Conservation (phyloP, 129 eudicot species). For the Silybum marianum region DNA sequence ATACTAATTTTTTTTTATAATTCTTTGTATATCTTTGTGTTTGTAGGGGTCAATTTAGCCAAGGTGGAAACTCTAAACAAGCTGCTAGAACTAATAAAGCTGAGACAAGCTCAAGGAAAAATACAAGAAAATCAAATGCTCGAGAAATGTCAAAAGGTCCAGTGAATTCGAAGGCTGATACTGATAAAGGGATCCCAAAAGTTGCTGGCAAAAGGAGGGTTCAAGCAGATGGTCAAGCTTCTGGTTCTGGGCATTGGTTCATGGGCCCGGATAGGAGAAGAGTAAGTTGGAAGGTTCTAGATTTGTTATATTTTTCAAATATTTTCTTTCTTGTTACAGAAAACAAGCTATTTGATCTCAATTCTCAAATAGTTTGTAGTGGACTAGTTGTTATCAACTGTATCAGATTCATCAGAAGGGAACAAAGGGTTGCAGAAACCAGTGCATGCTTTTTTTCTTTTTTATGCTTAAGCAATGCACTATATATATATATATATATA, state of each 20-base stretch:
- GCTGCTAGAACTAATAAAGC: slow-evolving; percentile 31
- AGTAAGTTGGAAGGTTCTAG: slow-evolving; percentile 45
- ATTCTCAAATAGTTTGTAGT: not conserved
- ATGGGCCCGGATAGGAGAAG: slow-evolving; percentile 60
- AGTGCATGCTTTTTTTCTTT: not conserved
- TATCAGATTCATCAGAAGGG: too few species aligned
- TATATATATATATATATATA: too few species aligned
- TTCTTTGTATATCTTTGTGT: slow-evolving; percentile 16
- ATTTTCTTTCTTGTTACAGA: not conserved
- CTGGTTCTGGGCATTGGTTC: slow-evolving; percentile 80
- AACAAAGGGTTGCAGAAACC: not conserved
- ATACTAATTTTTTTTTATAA: not conserved
- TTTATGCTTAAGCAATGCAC: not conserved
- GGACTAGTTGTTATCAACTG: too few species aligned
- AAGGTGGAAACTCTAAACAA: slow-evolving; percentile 50
- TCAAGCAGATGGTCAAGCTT: slow-evolving; percentile 62
- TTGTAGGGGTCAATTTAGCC: slow-evolving; percentile 71
- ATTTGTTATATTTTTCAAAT: slow-evolving; percentile 4
- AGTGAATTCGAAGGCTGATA: slow-evolving; percentile 49
- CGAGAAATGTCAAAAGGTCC: slow-evolving; percentile 40
- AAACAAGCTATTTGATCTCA: not conserved
- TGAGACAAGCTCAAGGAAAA: slow-evolving; percentile 38
- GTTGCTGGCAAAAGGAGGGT: slow-evolving; percentile 83
- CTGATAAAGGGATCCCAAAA: slow-evolving; percentile 44
- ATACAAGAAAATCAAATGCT: slow-evolving; percentile 28